Evolutionary conservation across 2,329 filamentous ascomycete genomes (phyloP), one percentile per base, ranked within the genome.

Genomic region (Alternaria angustiovoidea): DNA sequence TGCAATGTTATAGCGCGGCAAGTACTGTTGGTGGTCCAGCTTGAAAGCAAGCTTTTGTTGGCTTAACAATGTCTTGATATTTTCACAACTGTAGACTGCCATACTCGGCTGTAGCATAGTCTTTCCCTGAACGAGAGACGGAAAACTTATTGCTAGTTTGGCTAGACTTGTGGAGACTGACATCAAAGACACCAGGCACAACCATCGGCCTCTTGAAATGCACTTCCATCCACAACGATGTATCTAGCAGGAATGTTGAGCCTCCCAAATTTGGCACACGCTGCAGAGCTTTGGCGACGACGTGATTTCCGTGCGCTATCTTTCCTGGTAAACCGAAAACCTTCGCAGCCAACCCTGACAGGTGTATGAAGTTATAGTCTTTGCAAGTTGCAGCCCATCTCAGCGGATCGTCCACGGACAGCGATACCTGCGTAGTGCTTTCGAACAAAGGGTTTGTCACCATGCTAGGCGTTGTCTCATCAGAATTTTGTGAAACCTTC

Each of bases 311-410:
- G 5, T 62, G 51, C 18, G 47, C 56, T 22, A 60, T 57, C 48
- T 56, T 55, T 26, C 51, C 60, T n/a, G 56, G 51, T 42, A 56
- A 22, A 24, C 47, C 56, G 18, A 59, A 48, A 3, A 52, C 11
- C 18, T 47, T 59, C 28, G 56, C 51, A 32, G 60, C 51, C 4
- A 41, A 7, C 12, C 42, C 16, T 14, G 56, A 59, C 8, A 62
- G 26, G 5, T 62, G 56, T 2, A 62, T 54, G 26, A 59, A 48
- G 42, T 62, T 52, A 36, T 62, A 59, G 18, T 62, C 56, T 30
- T 62, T 62, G 42, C 51, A 59, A 7, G 56, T 43, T 26, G 56
- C 47, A n/a, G 47, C 60, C 47, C 56, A 53, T 44, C 36, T 52
- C 26, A 44, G 18, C 5, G 56, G 47, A 48, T 56, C 56, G 43